Evolutionary conservation across 176 grass and related monocot genomes (phyloP), one percentile per base, ranked within the genome.

Genomic region (Saccharum officinarum): DNA sequence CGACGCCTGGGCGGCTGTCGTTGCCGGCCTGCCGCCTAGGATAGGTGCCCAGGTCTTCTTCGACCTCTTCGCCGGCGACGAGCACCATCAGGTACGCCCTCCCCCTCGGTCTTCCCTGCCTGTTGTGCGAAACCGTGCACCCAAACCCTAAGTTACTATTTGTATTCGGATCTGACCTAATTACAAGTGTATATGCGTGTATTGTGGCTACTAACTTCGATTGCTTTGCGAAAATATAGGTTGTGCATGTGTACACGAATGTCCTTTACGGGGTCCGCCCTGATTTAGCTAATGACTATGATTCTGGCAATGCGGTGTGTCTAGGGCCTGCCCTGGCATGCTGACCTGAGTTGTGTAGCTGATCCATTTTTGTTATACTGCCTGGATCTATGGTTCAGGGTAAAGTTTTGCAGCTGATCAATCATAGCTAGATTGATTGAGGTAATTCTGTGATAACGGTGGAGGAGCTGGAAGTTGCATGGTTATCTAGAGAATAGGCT

Each of bases 381-480:
- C 82, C 33, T 22, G 23, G 6, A 46, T 59, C 72, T 22, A 44
- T 78, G 10, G 66, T 44, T 68, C 25, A 45, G 10, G 14, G 17
- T 83, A 49, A 67, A 46, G 25, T 67, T 36, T 22, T 59, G 59
- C 36, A 16, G 37, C 23, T 57, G 33, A 73, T 37, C 66, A 49
- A 12, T 66, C 26, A 45, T 78, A 39, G 22, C 54, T 82, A 59
- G 26, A 74, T 83, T 69, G 46, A 54, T 86, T 78, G 84, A 16
- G 30, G 15, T 4, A 77, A 10, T 82, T 63, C 10, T 22, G 37
- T 79, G 7, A 75, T 82, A 45, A 71, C 1, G 18, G 8, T 13
- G 10, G 8, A 22, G 34, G 75, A 80, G 30, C 60, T 46, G 23
- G 31, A 88, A 28, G 36, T 26, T 1, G 54, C 45, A 71, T 42